Base-by-base conservation (phyloP, 2,329 filamentous ascomycete species). In the Trichoderma pleuroti region DNA sequence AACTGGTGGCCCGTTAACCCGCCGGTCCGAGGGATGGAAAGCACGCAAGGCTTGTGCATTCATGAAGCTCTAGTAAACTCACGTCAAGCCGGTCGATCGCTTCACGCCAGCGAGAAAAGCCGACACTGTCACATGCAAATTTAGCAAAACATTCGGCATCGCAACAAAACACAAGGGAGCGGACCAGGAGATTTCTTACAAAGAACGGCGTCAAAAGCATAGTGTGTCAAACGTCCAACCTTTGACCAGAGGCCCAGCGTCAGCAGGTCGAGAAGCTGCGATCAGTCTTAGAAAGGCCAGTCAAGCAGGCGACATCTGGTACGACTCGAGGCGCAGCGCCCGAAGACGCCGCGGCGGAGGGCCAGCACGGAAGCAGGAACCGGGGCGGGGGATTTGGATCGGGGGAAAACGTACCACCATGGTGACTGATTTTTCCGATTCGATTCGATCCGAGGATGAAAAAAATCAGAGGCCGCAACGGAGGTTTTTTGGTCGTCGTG, bases 31-130 rank as follows among this genome's bases (percentile, higher is more conserved):
- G 26, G 21, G 59, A 28, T 7, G 52, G 34, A 54, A 26, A n/a
- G n/a, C n/a, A 8, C 36, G 39, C n/a, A 54, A 46, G 1, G 11
- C 9, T 32, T 42, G 32, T 24, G 18, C n/a, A 30, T 52, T 9
- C 28, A 24, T 18, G 14, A 52, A 56, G 11, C 6, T 36, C 26
- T 28, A 32, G 24, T n/a, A 72, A 76, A 92, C 93, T 88, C 92
- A 99, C 96, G 94, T 98, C 84, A 99, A 87, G 78, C 96, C 96
- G 73, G 96, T 98, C 74, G 95, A 98, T 76, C 96, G 93, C 85
- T 97, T 97, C 86, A 99, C 94, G 78, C 96, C 96, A 49, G 96
- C 96, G 75, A 99, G 90, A 81, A 98, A 95, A 74, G 96, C 93
- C 78, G 96, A 99, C 81, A 99, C 93, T 97, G 72, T 28, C 61